A percentile compares a stretch with the other conserved stretches of the same genome.
phyloP scores from a whole-genome alignment of 139 green algal genomes.

The Micractinium sp. region DNA sequence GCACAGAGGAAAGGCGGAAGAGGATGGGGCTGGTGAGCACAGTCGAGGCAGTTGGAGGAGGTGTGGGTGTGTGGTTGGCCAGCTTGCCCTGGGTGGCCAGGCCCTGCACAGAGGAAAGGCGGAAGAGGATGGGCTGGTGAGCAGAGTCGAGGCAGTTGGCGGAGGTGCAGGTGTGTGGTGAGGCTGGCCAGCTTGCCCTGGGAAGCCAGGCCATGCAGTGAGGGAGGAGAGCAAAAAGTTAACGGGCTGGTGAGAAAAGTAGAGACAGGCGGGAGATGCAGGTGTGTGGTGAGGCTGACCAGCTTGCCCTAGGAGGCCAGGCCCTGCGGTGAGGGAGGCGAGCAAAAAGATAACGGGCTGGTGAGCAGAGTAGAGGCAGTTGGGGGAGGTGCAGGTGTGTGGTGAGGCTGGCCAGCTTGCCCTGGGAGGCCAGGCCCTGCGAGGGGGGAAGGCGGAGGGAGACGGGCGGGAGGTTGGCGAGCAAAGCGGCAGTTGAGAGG shows the following conservation, averaged over 20 bases:
- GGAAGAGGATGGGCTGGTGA: too few relatives aligned
- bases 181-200: constrained; percentile 23
- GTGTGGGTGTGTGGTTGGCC: not conserved
- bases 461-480: too few relatives aligned
- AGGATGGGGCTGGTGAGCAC: too few relatives aligned
- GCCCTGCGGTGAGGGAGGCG: too few relatives aligned
- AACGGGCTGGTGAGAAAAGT: not conserved
- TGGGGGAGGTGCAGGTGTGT: not conserved
- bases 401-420: constrained; percentile 30
- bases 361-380: not conserved
- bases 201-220: not conserved
- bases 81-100: constrained; percentile 13
- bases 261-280: not conserved
- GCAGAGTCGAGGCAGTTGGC: too few relatives aligned
- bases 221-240: not conserved
- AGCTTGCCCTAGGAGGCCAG: constrained; percentile 12
- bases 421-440: not conserved
- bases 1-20: not conserved
- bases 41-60: too few relatives aligned
- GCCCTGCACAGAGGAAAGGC: not conserved
- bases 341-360: not conserved
- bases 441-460: not conserved
- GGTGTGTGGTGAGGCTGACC: not conserved
- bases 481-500: too few relatives aligned
- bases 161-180: not conserved